phyloP scores from a whole-genome alignment of 2,329 filamentous ascomycete species.

The Anisogramma anomala region DNA sequence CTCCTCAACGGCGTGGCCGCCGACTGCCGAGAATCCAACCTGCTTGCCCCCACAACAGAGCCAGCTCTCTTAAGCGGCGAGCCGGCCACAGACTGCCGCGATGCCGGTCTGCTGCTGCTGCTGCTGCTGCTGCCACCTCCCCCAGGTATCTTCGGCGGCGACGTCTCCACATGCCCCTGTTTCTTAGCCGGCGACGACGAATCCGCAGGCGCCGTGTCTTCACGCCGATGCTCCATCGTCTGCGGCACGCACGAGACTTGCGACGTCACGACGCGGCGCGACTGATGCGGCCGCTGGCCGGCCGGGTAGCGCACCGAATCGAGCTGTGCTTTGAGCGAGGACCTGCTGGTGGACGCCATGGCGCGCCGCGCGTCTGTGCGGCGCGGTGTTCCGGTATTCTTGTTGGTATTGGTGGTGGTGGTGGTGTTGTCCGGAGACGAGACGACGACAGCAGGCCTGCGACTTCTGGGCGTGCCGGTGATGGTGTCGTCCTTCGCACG shows the following conservation, averaged over 20 bases:
- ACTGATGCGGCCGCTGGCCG: not conserved
- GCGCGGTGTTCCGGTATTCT: too few species aligned
- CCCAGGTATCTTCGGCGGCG: too few species aligned
- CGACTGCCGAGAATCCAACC: not conserved
- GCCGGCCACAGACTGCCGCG: not conserved
- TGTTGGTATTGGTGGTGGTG: not conserved
- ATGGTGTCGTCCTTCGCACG: not conserved
- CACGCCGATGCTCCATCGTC: not conserved
- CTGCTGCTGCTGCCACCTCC: too few species aligned
- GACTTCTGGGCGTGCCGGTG: too few species aligned
- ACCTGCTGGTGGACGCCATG: not conserved
- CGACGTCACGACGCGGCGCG: not conserved
- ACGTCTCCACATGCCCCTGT: not conserved
- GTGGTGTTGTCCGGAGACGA: not conserved
- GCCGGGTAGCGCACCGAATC: not conserved
- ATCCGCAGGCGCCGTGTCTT: not conserved
- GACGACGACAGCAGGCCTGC: too few species aligned
- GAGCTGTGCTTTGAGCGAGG: conserved; percentile 11
- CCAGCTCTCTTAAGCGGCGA: not conserved
- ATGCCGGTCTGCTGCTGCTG: not conserved
- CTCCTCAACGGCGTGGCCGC: not conserved
- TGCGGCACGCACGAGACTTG: not conserved
- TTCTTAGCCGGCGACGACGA: not conserved
- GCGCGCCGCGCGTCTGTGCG: too few species aligned
- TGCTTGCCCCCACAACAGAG: conserved; percentile 1